Evolutionary conservation across 768 basidiomycete genomes (phyloP), one percentile per base, ranked within the genome.

Genomic region (Mycena belliarum): DNA sequence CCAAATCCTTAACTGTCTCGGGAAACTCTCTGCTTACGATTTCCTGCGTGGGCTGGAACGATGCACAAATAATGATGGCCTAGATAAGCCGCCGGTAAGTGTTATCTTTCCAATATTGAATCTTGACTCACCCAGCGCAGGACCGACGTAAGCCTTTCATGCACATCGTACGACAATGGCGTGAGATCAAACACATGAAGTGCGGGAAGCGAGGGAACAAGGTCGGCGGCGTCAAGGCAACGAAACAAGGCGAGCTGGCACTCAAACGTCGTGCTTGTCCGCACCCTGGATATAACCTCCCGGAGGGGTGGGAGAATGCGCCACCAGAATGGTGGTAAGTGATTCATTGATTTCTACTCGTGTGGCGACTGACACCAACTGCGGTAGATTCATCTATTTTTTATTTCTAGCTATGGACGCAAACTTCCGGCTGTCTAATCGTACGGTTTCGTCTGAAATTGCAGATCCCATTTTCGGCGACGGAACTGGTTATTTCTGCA

Each of bases 1-100:
- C 33, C 64, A 59, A 11, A 41, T 49, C 23, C 44, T 63, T 4
- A 54, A 63, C 14, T 55, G 63, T 8, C 46, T 60, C 29, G 58
- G 53, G 1, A 65, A 65, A 28, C 23, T 58, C 6, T 56, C 58
- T 0, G 52, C 53, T 0, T 65, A 63, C 49, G 59, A 63, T 18
- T 65, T 43, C 25, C n/a, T 57, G 25, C 56, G 49, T 2, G 56
- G 42, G 1, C 26, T 57, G 3, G 56, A 57, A 25, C 24, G 14
- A 8, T 40, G 23, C 4, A 57, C 49, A 0, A 46, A 45, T 11
- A 23, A 51, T 18, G 32, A 57, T 32, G 56, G 56, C 1, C 43
- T 57, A 3, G 55, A 56, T 15, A 57, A 50, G 21, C 48, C 42
- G 1, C 56, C 44, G 32, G 56, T 65, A n/a, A 25, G 20, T 8